Base-by-base conservation (phyloP, 305 asterid genomes). In the Plantago rigida region DNA sequence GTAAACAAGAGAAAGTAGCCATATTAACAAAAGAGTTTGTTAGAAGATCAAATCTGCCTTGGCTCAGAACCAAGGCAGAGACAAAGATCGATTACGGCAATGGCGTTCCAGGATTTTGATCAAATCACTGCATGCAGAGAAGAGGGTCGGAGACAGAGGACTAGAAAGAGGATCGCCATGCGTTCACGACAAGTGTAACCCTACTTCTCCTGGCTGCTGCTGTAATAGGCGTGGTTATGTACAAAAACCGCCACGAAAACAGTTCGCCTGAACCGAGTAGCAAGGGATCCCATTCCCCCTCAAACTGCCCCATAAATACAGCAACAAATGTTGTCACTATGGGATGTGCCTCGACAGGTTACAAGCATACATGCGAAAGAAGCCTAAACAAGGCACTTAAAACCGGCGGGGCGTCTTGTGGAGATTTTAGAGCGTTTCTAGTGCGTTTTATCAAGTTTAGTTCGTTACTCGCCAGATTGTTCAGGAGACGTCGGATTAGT, bases 61-160 rank as follows among this genome's bases (percentile, higher is more conserved):
- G 85, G 83, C 77, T 77, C 56, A 65, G 63, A 75, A 84, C 83
- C 80, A 79, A 77, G 83, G 85, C 85, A 79, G 80, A 59, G 77
- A 41, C 14, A 29, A 11, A 22, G 44, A 24, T 1, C 52, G 13
- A 11, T 22, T 36, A n/a, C 14, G 8, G 48, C 60, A 65, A 80
- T 82, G 93, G 87, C 93, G 2, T 82, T 82, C 75, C 93, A 82
- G 65, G 89, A 84, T 69, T 80, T 84, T 49, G 93, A 84, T 64
- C 74, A 51, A 24, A 71, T 84, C 42, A 80, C 63, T 79, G 87
- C 31, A 58, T 77, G 31, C 67, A 67, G 56, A 56, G 8, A 31
- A 5, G 81, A 78, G 14, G 39, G 69, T 3, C 69, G 78, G 24
- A 36, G 47, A 59, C 76, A 69, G 41, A 80, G 66, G 53, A 1